Evolutionary conservation across 2,329 filamentous ascomycete species (phyloP).

Genomic region (Thermochaetoides dissita): DNA sequence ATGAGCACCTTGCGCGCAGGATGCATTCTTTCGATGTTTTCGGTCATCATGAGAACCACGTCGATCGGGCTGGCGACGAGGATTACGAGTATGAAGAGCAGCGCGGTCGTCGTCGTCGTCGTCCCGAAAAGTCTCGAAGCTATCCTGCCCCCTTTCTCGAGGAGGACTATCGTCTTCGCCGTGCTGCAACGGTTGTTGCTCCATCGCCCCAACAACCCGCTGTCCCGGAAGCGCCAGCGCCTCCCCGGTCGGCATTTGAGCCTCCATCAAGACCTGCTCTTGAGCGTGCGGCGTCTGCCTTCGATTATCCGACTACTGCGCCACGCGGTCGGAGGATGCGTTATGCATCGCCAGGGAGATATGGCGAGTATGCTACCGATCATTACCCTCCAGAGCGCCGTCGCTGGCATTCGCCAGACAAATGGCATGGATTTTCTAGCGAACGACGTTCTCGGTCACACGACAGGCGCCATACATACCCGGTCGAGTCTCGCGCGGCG

Average conservation of each 20-base stretch:
- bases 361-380: slow-evolving; percentile 8
- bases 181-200: slow-evolving; percentile 23
- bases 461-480: slow-evolving; percentile 8
- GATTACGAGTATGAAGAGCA: slow-evolving; percentile 28
- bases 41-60: slow-evolving; percentile 23
- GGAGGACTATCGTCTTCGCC: slow-evolving; percentile 36
- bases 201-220: slow-evolving; percentile 18
- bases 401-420: slow-evolving; percentile 7
- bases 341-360: slow-evolving; percentile 12
- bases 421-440: slow-evolving; percentile 5
- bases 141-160: slow-evolving; percentile 45
- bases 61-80: slow-evolving; percentile 20
- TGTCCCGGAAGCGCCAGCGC: slow-evolving; percentile 16
- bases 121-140: slow-evolving; percentile 32
- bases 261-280: slow-evolving; percentile 15
- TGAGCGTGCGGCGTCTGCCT: slow-evolving; percentile 23
- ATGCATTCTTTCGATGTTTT: slow-evolving; percentile 24
- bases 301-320: slow-evolving; percentile 31
- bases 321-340: slow-evolving; percentile 26
- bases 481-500: slow-evolving; percentile 8
- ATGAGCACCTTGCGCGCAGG: slow-evolving; percentile 27
- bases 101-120: slow-evolving; percentile 21
- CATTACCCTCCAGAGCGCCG: slow-evolving; percentile 8
- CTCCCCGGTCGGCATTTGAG: slow-evolving; percentile 15
- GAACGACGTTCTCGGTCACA: slow-evolving; percentile 8